These are phyloP conservation scores for Gardenia jasminoides DNA, from an alignment of 257 asterid species.

Conservation along the genomic window DNA sequence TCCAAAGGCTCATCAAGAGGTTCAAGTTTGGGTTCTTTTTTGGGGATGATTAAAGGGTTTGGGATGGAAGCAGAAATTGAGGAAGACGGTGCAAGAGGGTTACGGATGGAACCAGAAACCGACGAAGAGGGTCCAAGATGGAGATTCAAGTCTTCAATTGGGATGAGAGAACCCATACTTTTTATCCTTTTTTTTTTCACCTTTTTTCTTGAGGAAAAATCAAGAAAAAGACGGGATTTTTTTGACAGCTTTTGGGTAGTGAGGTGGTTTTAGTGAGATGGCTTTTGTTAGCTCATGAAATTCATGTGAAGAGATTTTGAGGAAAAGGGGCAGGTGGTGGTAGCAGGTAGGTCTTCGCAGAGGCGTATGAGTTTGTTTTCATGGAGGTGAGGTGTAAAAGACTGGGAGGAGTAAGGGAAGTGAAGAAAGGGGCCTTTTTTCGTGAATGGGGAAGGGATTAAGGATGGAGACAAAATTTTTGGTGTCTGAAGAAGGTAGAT, in stretches of 20 bases:
- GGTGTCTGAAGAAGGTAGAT: background rate
- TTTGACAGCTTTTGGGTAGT: background rate
- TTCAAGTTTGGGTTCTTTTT: constrained; percentile 55
- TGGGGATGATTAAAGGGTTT: constrained; percentile 26
- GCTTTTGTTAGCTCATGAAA: constrained; percentile 2
- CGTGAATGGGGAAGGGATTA: background rate
- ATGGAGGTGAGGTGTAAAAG: constrained; percentile 8
- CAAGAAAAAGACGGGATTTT: background rate
- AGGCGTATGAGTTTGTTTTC: background rate
- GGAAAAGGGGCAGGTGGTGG: constrained; percentile 3
- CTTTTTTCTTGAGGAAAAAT: background rate
- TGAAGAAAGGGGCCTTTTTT: background rate
- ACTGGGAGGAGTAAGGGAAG: too few species aligned
- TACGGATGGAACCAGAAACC: background rate
- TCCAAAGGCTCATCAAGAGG: constrained; percentile 45
- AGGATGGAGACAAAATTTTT: background rate
- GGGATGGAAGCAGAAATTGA: background rate
- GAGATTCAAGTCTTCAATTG: constrained; percentile 47
- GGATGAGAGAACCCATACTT: constrained; percentile 31
- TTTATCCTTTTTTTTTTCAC: background rate
- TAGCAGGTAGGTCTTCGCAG: constrained; percentile 6
- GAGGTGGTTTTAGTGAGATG: background rate
- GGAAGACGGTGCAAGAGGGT: background rate
- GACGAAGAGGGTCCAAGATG: constrained; percentile 24
- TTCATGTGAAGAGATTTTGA: background rate